Base-by-base conservation (phyloP, 2,329 filamentous ascomycete genomes). In the Ceratocystis lukuohia region DNA sequence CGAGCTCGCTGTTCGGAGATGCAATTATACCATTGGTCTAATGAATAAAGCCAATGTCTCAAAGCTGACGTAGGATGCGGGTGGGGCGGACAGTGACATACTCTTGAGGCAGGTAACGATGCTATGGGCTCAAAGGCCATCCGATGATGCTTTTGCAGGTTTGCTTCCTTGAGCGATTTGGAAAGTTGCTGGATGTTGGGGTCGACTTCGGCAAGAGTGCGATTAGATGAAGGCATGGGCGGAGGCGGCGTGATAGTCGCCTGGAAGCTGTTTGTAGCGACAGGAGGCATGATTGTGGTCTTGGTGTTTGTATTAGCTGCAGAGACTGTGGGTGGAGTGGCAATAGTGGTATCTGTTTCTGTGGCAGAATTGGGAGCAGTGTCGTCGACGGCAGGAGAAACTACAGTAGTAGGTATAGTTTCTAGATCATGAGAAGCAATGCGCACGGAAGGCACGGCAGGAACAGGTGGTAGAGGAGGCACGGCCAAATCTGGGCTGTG, bases 81-180 rank as follows among this genome's bases (percentile, higher is more conserved):
- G 12, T 30, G 25, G 67, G 62, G 65, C 62, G 65, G 37, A n/a
- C 33, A 62, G 66, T 66, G 67, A 82, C 88, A 76, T 85, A 93
- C 90, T 77, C 89, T 84, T 59, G 90, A 93, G 41, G 84, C 82
- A 46, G 94, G 93, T 64, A 97, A 80, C 45, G 94, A 97, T 33
- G 63, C 66, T 69, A 96, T 86, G 44, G 93, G 88, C 74, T 96
- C 92, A 73, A 92, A 97, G 56, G 88, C 62, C 59, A 67, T 67
- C 10, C 66, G 66, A 67, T 67, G 45, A 17, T 63, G 62, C 30
- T 59, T 67, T 12, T 53, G 59, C 15, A 67, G 44, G 48, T 62
- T 67, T 53, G 56, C 66, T n/a, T 67, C 62, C 56, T 67, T 67
- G 44, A 67, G 62, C 20, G 62, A 53, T 30, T 65, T 62, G 22